Conservation (phyloP, 108 stramenopile species). For the Mediolabrus comicus region DNA sequence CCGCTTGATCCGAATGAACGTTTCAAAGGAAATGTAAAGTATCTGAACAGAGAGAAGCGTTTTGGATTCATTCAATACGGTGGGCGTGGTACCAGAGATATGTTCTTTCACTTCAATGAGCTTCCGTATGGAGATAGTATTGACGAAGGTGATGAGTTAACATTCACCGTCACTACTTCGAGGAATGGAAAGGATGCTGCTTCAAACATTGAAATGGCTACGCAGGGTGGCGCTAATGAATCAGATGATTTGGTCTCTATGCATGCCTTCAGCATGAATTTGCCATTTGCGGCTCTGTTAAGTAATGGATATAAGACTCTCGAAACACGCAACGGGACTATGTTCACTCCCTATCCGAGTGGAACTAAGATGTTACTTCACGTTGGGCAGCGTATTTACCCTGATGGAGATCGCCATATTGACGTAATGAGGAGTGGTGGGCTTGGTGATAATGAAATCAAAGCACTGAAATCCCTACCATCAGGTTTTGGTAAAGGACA, state of each 20-base stretch:
- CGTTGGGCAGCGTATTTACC: conserved; percentile 76
- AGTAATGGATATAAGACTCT: conserved; percentile 81
- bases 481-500: conserved; percentile 60
- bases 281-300: conserved; percentile 80
- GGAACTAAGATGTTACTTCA: conserved; percentile 77
- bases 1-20: conserved; percentile 15
- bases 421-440: conserved; percentile 68
- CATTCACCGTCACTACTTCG: conserved; percentile 42
- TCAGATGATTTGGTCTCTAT: conserved; percentile 31
- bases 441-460: conserved; percentile 53
- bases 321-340: conserved; percentile 80
- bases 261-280: conserved; percentile 76
- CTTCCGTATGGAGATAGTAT: conserved; percentile 37
- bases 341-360: conserved; percentile 68
- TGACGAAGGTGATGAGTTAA: conserved; percentile 56
- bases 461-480: conserved; percentile 54
- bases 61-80: conserved; percentile 66
- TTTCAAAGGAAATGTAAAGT: conserved; percentile 50
- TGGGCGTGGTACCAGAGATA: conserved; percentile 44
- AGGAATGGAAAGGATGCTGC: conserved; percentile 53
- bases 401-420: conserved; percentile 69
- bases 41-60: conserved; percentile 48
- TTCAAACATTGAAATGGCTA: conserved; percentile 36
- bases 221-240: conserved; percentile 17
- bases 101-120: conserved; percentile 71